These are phyloP conservation scores for Staphylotrichum tortipilum DNA, from an alignment of 495 filamentous ascomycete genomes.

Conservation along the genomic window DNA sequence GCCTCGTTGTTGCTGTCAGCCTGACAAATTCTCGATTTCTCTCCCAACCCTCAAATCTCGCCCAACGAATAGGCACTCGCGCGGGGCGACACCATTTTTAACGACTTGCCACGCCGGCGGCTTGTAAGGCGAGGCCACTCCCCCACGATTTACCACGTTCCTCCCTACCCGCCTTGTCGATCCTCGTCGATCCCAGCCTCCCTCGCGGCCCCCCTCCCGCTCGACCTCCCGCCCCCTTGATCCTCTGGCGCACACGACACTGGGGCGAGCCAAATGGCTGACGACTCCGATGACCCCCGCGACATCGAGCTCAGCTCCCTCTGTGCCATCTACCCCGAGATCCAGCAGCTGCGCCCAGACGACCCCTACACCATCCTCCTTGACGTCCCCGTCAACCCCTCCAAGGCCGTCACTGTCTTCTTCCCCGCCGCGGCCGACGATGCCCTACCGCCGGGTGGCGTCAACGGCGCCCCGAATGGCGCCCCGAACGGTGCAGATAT, in stretches of 20 bases:
- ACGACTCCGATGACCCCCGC: conserved; percentile 55
- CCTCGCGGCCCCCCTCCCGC: no score
- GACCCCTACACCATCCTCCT: conserved; percentile 59
- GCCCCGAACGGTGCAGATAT: not conserved
- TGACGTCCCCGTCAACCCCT: conserved; percentile 63
- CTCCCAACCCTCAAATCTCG: no score
- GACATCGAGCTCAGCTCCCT: conserved; percentile 75
- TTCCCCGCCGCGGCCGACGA: conserved; percentile 53
- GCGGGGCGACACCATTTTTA: no score
- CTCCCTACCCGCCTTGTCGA: no score
- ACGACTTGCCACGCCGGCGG: not conserved
- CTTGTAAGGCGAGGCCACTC: no score
- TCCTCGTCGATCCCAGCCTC: no score
- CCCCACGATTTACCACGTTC: no score
- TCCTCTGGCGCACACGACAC: no score
- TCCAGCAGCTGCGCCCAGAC: conserved; percentile 47
- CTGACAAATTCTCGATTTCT: not conserved
- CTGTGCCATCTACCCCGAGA: conserved; percentile 81
- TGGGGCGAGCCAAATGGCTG: conserved; percentile 5
- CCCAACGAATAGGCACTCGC: no score
- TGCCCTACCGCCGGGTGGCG: conserved; percentile 14
- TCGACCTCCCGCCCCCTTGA: no score
- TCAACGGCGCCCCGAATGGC: no score
- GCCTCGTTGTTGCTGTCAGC: no score
- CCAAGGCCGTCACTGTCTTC: conserved; percentile 55